Percentiles rank a stretch among this genome's conserved stretches.
Evolutionary conservation across 345 rosid genomes (phyloP).

Genomic region (Jatropha curcas): DNA sequence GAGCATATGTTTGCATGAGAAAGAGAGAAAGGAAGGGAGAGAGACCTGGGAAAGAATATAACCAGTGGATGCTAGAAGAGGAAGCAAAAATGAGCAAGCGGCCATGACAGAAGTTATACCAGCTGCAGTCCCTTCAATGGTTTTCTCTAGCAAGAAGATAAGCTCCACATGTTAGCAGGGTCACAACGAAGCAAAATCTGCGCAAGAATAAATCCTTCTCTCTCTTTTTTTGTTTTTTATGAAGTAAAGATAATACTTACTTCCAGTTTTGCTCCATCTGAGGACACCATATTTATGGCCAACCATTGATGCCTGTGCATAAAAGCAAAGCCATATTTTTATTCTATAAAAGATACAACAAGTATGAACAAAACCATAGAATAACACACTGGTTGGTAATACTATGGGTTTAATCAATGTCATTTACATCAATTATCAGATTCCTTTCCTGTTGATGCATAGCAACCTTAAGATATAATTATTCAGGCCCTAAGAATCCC

Average conservation of each 20-base stretch:
- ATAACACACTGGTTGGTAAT: not conserved
- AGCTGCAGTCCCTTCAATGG: conserved; percentile 96
- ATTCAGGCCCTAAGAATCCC: not conserved
- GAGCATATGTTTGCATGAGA: not conserved
- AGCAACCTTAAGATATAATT: not conserved
- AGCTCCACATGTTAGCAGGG: conserved; percentile 24
- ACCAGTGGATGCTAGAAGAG: conserved; percentile 81
- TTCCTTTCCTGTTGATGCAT: not conserved
- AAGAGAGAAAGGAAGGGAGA: conserved; percentile 22
- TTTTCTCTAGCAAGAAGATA: conserved; percentile 63
- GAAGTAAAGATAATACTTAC: conserved; percentile 38
- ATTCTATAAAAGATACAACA: not conserved
- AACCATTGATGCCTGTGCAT: conserved; percentile 85
- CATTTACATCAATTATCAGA: not conserved
- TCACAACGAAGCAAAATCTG: not conserved
- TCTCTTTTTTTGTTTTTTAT: not conserved
- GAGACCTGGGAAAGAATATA: conserved; percentile 66
- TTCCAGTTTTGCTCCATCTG: conserved; percentile 92
- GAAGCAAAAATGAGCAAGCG: conserved; percentile 76
- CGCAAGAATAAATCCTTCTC: not conserved
- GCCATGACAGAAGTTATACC: conserved; percentile 85
- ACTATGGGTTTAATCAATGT: not conserved
- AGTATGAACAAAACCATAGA: not conserved
- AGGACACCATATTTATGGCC: conserved; percentile 95
- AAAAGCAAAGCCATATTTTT: conserved; percentile 7